Conservation (phyloP, 192 early-diverging fungal species). For the Coemansia sp. region DNA sequence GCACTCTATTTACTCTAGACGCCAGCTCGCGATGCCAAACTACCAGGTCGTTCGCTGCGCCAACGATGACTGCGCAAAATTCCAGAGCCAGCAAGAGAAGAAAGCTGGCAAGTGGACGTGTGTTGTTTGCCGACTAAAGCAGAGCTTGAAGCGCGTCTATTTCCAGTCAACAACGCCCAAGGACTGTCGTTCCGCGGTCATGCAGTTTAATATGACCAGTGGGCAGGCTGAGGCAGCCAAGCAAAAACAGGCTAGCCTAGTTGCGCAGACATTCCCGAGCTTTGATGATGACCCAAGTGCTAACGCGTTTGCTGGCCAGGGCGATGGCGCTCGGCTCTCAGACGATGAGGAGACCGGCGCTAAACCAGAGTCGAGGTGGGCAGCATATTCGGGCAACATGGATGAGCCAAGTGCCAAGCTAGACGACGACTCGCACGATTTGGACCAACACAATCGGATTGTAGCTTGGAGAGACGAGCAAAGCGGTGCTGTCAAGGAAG, state of each 20-base stretch:
- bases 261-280: neutral
- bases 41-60: conserved; percentile 53
- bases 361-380: conserved; percentile 23
- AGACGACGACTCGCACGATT: neutral
- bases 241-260: neutral
- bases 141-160: conserved; percentile 43
- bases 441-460: conserved; percentile 19
- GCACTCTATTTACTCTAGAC: neutral
- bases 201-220: conserved; percentile 49
- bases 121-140: conserved; percentile 51
- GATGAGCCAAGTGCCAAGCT: neutral
- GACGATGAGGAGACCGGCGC: neutral
- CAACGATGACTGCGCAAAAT: conserved; percentile 38
- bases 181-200: conserved; percentile 39
- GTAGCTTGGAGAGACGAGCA: conserved; percentile 11
- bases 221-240: conserved; percentile 15
- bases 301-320: neutral
- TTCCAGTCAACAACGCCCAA: conserved; percentile 40
- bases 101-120: conserved; percentile 49
- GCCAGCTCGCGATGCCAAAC: conserved; percentile 26
- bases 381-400: conserved; percentile 2
- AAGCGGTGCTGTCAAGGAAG: neutral
- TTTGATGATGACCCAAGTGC: too few species aligned
- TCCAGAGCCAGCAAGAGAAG: conserved; percentile 54
- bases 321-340: neutral